These are phyloP conservation scores for Spathaspora arborariae DNA, from an alignment of 805 yeast species.

Conservation along the genomic window DNA sequence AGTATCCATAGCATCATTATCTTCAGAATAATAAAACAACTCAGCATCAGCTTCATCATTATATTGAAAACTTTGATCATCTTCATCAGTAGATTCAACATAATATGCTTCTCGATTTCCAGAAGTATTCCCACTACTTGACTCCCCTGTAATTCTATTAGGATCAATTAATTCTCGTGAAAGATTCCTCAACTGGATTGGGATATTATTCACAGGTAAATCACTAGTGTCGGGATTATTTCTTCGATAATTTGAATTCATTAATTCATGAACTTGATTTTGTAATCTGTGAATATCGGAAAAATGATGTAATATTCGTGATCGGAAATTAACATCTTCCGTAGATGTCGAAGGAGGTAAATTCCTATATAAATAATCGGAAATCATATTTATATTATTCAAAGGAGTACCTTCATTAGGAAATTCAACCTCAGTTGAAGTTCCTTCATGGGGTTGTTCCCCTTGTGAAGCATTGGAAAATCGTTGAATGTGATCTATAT, in stretches of 20 bases:
- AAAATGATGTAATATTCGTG: constrained; percentile 9
- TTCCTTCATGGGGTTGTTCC: not conserved
- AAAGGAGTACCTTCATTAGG: not conserved
- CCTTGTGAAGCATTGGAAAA: constrained; percentile 5
- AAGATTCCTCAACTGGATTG: constrained; percentile 8
- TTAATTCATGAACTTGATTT: constrained; percentile 5
- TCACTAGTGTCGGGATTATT: constrained; percentile 1
- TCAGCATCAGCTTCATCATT: constrained; percentile 6
- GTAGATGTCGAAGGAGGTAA: constrained; percentile 2
- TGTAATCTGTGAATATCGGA: constrained; percentile 7
- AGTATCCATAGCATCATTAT: constrained; percentile 4
- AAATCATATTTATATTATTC: constrained; percentile 5
- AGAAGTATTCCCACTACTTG: not conserved
- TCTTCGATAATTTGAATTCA: constrained; percentile 2
- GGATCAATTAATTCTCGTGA: constrained; percentile 3
- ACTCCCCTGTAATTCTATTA: not conserved
- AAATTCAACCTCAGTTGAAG: not conserved
- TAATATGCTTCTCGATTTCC: constrained; percentile 1
- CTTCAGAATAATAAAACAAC: constrained; percentile 6
- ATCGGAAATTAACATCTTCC: constrained; percentile 5
- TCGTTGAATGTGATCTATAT: constrained; percentile 2
- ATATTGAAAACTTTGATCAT: constrained; percentile 5
- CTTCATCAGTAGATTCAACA: constrained; percentile 8
- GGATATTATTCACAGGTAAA: constrained; percentile 2
- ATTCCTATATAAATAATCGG: constrained; percentile 7